Base-by-base conservation (phyloP, 495 filamentous ascomycete species). In the Daldinia childiae region DNA sequence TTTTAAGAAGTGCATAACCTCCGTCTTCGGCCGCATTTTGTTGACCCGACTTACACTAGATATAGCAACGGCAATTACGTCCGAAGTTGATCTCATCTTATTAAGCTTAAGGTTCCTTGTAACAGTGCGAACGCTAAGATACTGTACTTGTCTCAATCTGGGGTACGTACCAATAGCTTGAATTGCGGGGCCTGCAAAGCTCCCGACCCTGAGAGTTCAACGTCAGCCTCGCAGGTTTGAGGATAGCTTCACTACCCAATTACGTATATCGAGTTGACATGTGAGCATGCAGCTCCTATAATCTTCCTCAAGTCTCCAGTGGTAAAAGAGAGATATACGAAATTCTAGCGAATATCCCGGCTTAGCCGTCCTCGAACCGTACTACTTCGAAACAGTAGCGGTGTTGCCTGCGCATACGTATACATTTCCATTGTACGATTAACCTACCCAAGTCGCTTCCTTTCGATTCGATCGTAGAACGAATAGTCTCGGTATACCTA, bases 131-230 rank as follows among this genome's bases (percentile, higher is more conserved):
- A 3, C 7, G 12, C 3, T 14, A 36, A 36, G 3, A 4, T 14
- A 36, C 34, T 36, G 34, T 36, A 36, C 5, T 36, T 12, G 24
- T 8, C 17, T 48, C 4, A 21, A 48, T 48, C 43, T 24, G 26
- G 57, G 52, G 38, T 65, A 58, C 51, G 41, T 55, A 61, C 24
- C 32, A 24, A 58, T 58, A 38, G 30, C 32, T 34, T 48, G 45
- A 73, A 68, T 65, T 66, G 70, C 65, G 70, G 70, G 70, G 70
- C 64, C 26, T 39, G 24, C 15, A 63, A 72, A 65, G 62, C 57
- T 71, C 29, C 29, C 11, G 11, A 30, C 11, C 43, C 39, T 19
- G 54, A 68, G 45, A 54, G 34, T 68, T 68, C 60, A 73, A 68
- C 65, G 61, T 73, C 64, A 73, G 64, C 70, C 70, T 73, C 50